Base-by-base conservation (phyloP, 345 rosid genomes). In the Populus tremula region DNA sequence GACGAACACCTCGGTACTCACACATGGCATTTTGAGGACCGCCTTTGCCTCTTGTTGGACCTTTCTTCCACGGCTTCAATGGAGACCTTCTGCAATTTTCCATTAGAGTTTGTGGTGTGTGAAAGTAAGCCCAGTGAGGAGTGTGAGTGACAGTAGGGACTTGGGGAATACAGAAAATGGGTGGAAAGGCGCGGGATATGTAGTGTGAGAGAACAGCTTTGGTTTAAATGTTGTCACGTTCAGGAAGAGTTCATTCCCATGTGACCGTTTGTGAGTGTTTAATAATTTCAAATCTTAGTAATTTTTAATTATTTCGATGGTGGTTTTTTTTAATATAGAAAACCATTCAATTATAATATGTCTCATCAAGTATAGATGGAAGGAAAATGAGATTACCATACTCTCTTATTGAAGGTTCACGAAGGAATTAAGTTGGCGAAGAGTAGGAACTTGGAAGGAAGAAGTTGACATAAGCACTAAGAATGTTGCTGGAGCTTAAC, bases 31-130 rank as follows among this genome's bases (percentile, higher is more conserved):
- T 96, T 59, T 85, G 92, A 17, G 99, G 99, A 56, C 98, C 98
- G 5, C 96, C 98, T 88, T 93, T 92, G 80, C 97, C 98, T 47
- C 97, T 86, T 11, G 94, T 90, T 6, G 97, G 98, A 39, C 98
- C 98, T 75, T 92, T 93, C 86, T 91, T 92, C 97, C 97, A 91
- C 43, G 93, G 95, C 86, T 91, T 92, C 73, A 88, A 56, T 21
- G 94, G 90, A 45, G 89, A 86, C 59, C 83, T 90, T 77, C 88
- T 85, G 86, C 69, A 78, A 47, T 65, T 84, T 59, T 79, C 82
- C 82, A 59, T 79, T 11, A 16, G 63, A 27, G 13, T 8, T 29
- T 63, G 2, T 14, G 10, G 39, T 13, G 10, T 35, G 31, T 21
- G 73, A 31, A 14, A 27, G 69, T 14, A 41, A 59, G 75, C 41